phyloP scores from a whole-genome alignment of 2,329 filamentous ascomycete genomes.

The Tolypocladium inflatum region DNA sequence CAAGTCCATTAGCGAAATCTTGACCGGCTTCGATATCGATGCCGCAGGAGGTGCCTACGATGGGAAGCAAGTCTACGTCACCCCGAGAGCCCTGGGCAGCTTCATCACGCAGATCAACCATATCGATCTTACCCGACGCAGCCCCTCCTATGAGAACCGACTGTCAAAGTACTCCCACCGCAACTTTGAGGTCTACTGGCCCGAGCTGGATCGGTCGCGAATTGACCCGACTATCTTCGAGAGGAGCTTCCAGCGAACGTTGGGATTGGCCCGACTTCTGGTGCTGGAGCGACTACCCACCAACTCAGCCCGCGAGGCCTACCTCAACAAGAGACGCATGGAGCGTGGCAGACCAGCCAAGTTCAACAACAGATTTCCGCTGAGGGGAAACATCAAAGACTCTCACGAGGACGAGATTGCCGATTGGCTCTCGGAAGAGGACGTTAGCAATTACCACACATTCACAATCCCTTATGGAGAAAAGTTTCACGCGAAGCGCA shows the following conservation, averaged over 20 bases:
- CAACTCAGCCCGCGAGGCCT: slow-evolving; percentile 55
- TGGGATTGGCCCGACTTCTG: slow-evolving; percentile 69
- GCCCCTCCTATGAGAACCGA: slow-evolving; percentile 80
- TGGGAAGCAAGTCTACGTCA: slow-evolving; percentile 69
- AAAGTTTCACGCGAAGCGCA: slow-evolving; percentile 55
- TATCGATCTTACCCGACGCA: slow-evolving; percentile 68
- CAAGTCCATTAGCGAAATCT: slow-evolving; percentile 72
- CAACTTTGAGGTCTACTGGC: slow-evolving; percentile 79
- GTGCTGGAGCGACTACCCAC: slow-evolving; percentile 73
- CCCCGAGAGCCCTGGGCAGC: slow-evolving; percentile 66
- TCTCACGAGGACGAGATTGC: slow-evolving; percentile 70
- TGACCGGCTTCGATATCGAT: slow-evolving; percentile 84
- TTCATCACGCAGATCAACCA: slow-evolving; percentile 78
- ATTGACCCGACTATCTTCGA: slow-evolving; percentile 85
- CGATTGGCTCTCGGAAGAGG: slow-evolving; percentile 71
- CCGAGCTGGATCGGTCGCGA: slow-evolving; percentile 60
- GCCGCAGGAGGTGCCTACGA: slow-evolving; percentile 75
- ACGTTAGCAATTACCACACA: slow-evolving; percentile 71
- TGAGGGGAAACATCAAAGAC: slow-evolving; percentile 67
- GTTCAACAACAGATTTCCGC: slow-evolving; percentile 29
- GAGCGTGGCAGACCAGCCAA: slow-evolving; percentile 61
- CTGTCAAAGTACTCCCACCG: slow-evolving; percentile 78
- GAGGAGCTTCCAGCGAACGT: slow-evolving; percentile 63
- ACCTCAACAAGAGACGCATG: slow-evolving; percentile 57
- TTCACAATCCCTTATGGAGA: slow-evolving; percentile 62